Base-by-base conservation (phyloP, 495 filamentous ascomycete species). In the Penicillium canariense region DNA sequence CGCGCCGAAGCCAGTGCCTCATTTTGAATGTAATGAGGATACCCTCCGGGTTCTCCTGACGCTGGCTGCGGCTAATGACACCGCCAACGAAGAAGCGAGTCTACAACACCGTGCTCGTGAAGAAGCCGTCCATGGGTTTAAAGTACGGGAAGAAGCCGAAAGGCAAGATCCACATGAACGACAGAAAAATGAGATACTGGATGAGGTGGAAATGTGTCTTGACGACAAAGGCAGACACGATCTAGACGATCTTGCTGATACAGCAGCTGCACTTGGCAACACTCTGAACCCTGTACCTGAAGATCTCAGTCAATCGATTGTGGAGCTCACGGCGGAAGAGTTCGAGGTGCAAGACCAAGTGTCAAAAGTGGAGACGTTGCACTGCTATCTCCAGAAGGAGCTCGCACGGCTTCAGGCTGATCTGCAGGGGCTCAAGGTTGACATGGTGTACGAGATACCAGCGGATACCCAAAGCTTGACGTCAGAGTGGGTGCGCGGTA, bases 1-100 rank as follows among this genome's bases (percentile, higher is more conserved):
- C 63, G 70, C 77, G 7, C 83, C 87, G 1, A 79, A 80, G 40
- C 74, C 77, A 2, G 60, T 84, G 1, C 87, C 86, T 1, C 59
- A 76, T 5, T 94, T 96, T 68, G 92, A 97, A 70, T 85, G 89
- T 60, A 96, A 93, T 64, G 78, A 84, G 40, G 88, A 91, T 52
- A 96, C 91, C 1, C 77, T 97, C 22, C 85, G 83, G 48, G 85
- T 82, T 4, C 75, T 97, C 4, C 79, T 95, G 8, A 82, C 87
- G 14, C 77, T 97, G 9, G 86, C 89, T 20, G 76, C 84, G 9
- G 79, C 84, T 34, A 96, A 94, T 73, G 90, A 96, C 62, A 68
- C 82, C 8, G 91, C 90, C 15, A 89, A 96, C 58, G 90, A 96
- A 54, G 85, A 91, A 59, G 76, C 80, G 11, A 66, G 74, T 4